These are phyloP conservation scores for Pythium insidiosum DNA, from an alignment of 352 stramenopile species.

Conservation along the genomic window DNA sequence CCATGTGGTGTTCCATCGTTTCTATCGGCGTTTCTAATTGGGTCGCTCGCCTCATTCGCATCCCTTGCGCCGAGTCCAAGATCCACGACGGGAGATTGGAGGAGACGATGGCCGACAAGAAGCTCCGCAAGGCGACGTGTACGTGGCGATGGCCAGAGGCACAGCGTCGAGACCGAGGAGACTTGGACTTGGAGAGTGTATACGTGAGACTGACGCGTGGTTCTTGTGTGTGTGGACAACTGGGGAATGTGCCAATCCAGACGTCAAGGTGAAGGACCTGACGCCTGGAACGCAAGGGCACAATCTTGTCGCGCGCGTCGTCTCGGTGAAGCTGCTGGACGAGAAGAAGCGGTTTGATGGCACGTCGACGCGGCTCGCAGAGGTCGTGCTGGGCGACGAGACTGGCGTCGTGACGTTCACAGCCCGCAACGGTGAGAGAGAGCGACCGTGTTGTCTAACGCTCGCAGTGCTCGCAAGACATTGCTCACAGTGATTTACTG, in stretches of 20 bases:
- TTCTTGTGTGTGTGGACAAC: slow-evolving; percentile 1
- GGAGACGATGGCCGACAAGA: background rate
- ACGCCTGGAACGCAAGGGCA: slow-evolving; percentile 66
- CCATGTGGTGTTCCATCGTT: slow-evolving; percentile 1
- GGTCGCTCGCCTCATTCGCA: too few relatives aligned
- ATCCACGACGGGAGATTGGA: background rate
- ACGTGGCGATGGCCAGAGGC: background rate
- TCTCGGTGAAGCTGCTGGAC: slow-evolving; percentile 41
- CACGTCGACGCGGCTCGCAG: slow-evolving; percentile 52
- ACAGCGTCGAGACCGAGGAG: too few relatives aligned
- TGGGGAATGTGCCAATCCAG: slow-evolving; percentile 25
- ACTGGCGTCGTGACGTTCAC: slow-evolving; percentile 79
- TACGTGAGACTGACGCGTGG: too few relatives aligned
- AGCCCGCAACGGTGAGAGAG: slow-evolving; percentile 74
- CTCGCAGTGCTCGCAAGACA: too few relatives aligned
- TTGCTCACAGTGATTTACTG: too few relatives aligned
- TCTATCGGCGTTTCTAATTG: background rate
- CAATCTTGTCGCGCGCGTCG: slow-evolving; percentile 70
- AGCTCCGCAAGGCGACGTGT: slow-evolving; percentile 17
- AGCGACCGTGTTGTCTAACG: too few relatives aligned
- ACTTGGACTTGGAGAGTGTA: too few relatives aligned
- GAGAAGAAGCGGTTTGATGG: slow-evolving; percentile 76
- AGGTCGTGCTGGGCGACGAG: slow-evolving; percentile 73
- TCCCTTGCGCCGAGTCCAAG: too few relatives aligned
- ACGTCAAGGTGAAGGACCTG: slow-evolving; percentile 74